phyloP scores from a whole-genome alignment of 805 yeast genomes.

The Metschnikowia borealis region DNA sequence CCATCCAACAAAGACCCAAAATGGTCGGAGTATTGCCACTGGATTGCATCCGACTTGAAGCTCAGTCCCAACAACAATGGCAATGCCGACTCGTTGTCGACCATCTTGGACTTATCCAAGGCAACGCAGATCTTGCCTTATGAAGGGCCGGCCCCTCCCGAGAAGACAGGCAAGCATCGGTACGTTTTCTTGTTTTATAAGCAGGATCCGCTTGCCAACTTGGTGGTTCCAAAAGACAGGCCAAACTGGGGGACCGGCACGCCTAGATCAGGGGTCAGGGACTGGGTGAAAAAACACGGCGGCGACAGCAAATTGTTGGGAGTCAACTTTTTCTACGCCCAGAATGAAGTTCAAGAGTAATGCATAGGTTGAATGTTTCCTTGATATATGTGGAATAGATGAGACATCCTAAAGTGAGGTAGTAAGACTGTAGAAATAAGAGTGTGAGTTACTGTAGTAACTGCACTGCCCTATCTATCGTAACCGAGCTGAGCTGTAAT shows the following conservation, averaged over 20 bases:
- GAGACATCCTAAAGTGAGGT: neutral
- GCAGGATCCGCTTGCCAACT: slow-evolving; percentile 48
- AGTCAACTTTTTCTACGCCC: slow-evolving; percentile 82
- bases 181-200: slow-evolving; percentile 75
- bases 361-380: neutral
- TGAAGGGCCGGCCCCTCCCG: slow-evolving; percentile 88
- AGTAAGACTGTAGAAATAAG: neutral
- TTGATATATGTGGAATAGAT: no score
- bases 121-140: slow-evolving; percentile 51
- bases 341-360: slow-evolving; percentile 35
- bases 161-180: slow-evolving; percentile 80
- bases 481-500: slow-evolving; percentile 41
- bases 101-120: slow-evolving; percentile 31
- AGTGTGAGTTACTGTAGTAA: no score
- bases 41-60: slow-evolving; percentile 53
- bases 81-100: slow-evolving; percentile 21
- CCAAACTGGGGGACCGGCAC: slow-evolving; percentile 84
- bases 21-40: slow-evolving; percentile 88
- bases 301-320: slow-evolving; percentile 58
- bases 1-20: slow-evolving; percentile 78
- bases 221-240: slow-evolving; percentile 49
- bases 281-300: slow-evolving; percentile 65
- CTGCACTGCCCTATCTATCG: slow-evolving; percentile 2
- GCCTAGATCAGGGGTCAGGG: slow-evolving; percentile 73
- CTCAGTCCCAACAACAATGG: slow-evolving; percentile 32